Evolutionary conservation across 139 green algal genomes (phyloP), one percentile per base, ranked within the genome.

Genomic region (Astrephomene gubernaculifera): DNA sequence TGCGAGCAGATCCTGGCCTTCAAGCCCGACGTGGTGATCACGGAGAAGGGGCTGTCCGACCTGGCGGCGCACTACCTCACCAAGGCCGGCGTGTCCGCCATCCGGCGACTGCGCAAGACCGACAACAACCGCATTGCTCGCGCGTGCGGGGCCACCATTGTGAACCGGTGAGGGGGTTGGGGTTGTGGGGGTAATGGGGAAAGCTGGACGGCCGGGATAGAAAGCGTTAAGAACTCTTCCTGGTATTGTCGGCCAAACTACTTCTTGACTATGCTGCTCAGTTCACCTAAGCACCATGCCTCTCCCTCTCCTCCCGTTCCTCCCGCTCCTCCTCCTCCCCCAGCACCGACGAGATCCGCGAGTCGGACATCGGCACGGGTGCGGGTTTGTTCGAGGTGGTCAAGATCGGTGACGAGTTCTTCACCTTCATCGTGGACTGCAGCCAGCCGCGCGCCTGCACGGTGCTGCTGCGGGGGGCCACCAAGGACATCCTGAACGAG

Each of bases 321-420:
- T n/a, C n/a, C n/a, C n/a, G 49, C 49, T 12, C 49, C 17, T 57
- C 49, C 12, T 57, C 14, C 19, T 35, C 57, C 31, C 70, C 4
- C 81, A 88, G 87, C 53, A 87, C 91, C 67, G 96, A 98, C 80
- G 96, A 99, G 87, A 95, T 98, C 79, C 87, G 91, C 31, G 97
- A 99, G 71, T 90, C 81, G 29, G 97, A 99, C 91, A 96, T 99
- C 36, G 97, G 97, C 75, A 98, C 96, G 10, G 86, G 92, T 1
- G 96, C 96, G 1, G 97, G 97, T 0, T 90, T 99, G 49, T 99
- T 99, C 89, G 96, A 99, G 92, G 97, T 99, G 41, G 88, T 92
- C 83, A 99, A 99, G 90, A 97, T 99, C 52, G 97, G 96, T 9
- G 97, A 99, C 79, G 97, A 99, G 92, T 99, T 97, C 93, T 99